Evolutionary conservation across 805 yeast genomes (phyloP).

Genomic region (Metschnikowia santaceciliae): DNA sequence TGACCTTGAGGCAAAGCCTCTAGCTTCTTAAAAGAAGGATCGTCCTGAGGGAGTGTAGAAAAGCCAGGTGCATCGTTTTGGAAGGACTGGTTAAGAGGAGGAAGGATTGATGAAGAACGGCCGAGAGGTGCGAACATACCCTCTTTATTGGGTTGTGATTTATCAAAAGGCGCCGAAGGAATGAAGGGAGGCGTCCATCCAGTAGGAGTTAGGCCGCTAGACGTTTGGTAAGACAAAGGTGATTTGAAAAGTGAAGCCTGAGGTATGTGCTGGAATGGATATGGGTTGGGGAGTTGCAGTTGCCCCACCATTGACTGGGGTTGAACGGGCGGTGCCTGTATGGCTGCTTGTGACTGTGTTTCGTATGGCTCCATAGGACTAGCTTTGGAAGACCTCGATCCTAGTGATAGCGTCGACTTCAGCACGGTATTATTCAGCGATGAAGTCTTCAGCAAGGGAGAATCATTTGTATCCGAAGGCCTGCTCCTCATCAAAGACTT

Average conservation of each 20-base stretch:
- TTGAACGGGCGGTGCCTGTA: neutral
- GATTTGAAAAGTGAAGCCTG: neutral
- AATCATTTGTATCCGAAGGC: neutral
- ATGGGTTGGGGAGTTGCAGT: neutral
- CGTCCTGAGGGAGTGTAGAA: neutral
- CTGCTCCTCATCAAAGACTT: constrained; percentile 6
- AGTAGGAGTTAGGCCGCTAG: neutral
- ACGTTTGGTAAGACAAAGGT: neutral
- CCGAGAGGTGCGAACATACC: neutral
- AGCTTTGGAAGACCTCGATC: neutral
- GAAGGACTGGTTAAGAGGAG: neutral
- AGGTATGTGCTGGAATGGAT: neutral
- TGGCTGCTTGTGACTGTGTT: neutral
- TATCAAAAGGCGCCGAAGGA: neutral
- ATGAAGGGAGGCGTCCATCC: neutral
- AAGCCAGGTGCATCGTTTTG: neutral
- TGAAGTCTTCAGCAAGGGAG: neutral
- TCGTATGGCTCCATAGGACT: constrained; percentile 3
- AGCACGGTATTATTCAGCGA: neutral
- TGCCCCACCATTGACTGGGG: neutral
- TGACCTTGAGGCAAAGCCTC: neutral
- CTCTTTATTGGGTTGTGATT: neutral
- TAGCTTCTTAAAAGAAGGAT: neutral
- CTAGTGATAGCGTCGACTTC: neutral
- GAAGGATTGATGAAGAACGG: neutral